phyloP scores from a whole-genome alignment of 75 land plant species.

The Cryptomeria japonica region DNA sequence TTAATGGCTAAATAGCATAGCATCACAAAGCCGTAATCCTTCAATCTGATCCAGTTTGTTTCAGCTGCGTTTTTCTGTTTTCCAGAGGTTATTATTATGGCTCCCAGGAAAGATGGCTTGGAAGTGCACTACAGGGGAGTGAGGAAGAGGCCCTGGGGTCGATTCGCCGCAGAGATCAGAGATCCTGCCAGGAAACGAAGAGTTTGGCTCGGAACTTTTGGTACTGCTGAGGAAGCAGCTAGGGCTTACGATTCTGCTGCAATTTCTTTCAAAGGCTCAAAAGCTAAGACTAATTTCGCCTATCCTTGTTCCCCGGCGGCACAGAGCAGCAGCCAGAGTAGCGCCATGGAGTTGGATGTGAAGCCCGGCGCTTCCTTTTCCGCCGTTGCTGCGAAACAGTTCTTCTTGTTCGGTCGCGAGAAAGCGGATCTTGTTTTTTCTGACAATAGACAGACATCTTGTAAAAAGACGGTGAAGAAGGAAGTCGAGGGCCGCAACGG shows the following conservation, averaged over 20 bases:
- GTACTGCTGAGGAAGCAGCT: slow-evolving; percentile 41
- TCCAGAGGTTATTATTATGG: background rate
- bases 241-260: slow-evolving; percentile 45
- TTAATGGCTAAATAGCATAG: too few species aligned
- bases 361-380: background rate
- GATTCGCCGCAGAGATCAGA: slow-evolving; percentile 38
- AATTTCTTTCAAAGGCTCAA: slow-evolving; percentile 42
- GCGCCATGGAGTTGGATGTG: too few species aligned
- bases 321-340: background rate
- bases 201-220: slow-evolving; percentile 44
- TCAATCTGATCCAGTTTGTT: too few species aligned
- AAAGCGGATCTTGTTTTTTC: background rate
- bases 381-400: background rate
- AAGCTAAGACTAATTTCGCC: slow-evolving; percentile 40
- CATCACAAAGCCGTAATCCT: too few species aligned
- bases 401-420: background rate
- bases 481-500: background rate
- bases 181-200: slow-evolving; percentile 18
- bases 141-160: slow-evolving; percentile 30
- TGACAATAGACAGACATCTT: background rate
- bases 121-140: slow-evolving; percentile 10
- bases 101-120: background rate
- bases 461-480: background rate
- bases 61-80: too few species aligned
- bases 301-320: background rate